phyloP scores from a whole-genome alignment of 2,329 filamentous ascomycete species.

The Fusarium mexicanum region DNA sequence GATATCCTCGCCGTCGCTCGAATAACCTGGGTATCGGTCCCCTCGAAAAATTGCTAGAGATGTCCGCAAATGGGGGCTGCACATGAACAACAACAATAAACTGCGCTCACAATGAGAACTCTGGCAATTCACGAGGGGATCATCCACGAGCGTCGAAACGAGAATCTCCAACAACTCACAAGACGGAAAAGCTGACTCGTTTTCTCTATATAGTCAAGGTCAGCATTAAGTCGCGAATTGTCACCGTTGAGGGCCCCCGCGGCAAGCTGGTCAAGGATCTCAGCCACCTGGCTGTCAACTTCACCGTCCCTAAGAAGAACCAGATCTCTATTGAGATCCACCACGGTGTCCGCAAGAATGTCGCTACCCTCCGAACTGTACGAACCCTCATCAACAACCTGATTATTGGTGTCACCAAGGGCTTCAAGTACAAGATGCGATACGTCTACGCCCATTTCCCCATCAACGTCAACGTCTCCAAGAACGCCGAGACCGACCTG shows the following conservation, averaged over 20 bases:
- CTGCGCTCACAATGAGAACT: conserved; percentile 10
- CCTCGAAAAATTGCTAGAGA: conserved; percentile 16
- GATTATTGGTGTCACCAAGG: conserved; percentile 97
- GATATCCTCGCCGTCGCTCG: conserved; percentile 5
- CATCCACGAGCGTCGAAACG: conserved; percentile 3
- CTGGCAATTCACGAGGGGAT: neutral
- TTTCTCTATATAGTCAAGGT: conserved; percentile 84
- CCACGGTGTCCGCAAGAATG: conserved; percentile 97
- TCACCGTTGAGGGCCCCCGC: conserved; percentile 97
- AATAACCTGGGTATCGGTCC: conserved; percentile 16
- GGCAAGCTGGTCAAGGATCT: conserved; percentile 98
- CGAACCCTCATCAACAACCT: conserved; percentile 98
- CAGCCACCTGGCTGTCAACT: conserved; percentile 95
- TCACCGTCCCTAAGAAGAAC: conserved; percentile 86
- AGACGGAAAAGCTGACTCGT: conserved; percentile 44
- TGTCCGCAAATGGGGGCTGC: conserved; percentile 25
- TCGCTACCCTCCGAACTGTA: conserved; percentile 97
- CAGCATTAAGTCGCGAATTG: conserved; percentile 93
- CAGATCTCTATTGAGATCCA: conserved; percentile 97
- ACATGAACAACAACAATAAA: conserved; percentile 25
- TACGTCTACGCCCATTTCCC: conserved; percentile 99
- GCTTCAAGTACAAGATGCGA: conserved; percentile 99
- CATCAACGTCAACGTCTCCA: conserved; percentile 99
- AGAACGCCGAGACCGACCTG: conserved; percentile 89
- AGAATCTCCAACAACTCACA: neutral